These are phyloP conservation scores for Cicer judaicum DNA, from an alignment of 306 rosid genomes.

Conservation along the genomic window DNA sequence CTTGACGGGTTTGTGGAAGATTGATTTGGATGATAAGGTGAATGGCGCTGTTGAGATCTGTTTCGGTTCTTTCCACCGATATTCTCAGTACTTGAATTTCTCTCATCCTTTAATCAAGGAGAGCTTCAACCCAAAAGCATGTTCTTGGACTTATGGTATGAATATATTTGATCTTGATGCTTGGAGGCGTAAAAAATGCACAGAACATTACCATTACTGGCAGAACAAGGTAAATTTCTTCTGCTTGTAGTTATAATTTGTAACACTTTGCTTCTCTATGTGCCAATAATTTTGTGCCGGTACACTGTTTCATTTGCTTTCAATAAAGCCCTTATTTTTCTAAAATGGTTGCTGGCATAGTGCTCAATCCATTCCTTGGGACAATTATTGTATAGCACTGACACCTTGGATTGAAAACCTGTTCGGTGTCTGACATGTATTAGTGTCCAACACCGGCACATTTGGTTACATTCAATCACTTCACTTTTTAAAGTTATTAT, in stretches of 20 bases:
- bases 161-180: conserved; percentile 95
- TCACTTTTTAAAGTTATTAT: too few relatives aligned
- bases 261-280: neutral
- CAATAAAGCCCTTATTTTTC: neutral
- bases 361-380: conserved; percentile 30
- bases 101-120: conserved; percentile 81
- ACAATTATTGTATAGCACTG: too few relatives aligned
- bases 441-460: too few relatives aligned
- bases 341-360: conserved; percentile 5
- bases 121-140: conserved; percentile 81
- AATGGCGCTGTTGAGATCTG: conserved; percentile 98
- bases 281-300: conserved; percentile 22
- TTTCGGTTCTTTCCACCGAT: conserved; percentile 95
- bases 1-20: conserved; percentile 87
- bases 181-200: conserved; percentile 87
- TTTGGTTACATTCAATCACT: too few relatives aligned
- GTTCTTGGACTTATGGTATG: conserved; percentile 97
- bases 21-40: conserved; percentile 91
- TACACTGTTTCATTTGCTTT: conserved; percentile 21
- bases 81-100: conserved; percentile 81
- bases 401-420: too few relatives aligned
- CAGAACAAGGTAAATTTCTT: conserved; percentile 75
- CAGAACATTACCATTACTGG: conserved; percentile 93
- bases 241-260: conserved; percentile 2
- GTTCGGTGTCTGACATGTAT: too few relatives aligned